phyloP scores from a whole-genome alignment of 2,329 filamentous ascomycete species.

The Rugonectria rugulosa region DNA sequence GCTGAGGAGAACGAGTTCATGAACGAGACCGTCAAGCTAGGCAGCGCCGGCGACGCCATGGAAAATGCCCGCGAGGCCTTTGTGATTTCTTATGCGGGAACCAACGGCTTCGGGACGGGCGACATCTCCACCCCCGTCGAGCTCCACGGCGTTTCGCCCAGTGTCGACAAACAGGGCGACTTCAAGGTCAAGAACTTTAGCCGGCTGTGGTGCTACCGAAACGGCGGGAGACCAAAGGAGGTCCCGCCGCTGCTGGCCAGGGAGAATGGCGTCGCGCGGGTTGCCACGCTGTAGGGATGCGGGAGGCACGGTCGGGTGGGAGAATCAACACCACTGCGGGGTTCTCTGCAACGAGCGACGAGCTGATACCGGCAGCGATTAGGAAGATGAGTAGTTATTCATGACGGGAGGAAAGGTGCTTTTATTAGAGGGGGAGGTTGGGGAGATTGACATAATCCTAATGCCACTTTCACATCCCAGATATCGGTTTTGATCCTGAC shows the following conservation, averaged over 20 bases:
- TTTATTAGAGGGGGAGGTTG: no score
- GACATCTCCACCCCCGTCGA: slow-evolving; percentile 47
- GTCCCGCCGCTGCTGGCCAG: slow-evolving; percentile 45
- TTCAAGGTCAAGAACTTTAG: slow-evolving; percentile 68
- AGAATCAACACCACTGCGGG: background rate
- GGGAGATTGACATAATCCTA: no score
- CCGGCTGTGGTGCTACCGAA: slow-evolving; percentile 68
- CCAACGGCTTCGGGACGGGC: slow-evolving; percentile 46
- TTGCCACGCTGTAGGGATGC: slow-evolving; percentile 47
- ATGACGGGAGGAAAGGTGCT: no score
- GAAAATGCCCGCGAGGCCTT: slow-evolving; percentile 55
- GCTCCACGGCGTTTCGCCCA: slow-evolving; percentile 44
- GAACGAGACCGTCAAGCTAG: slow-evolving; percentile 61
- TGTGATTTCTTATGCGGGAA: slow-evolving; percentile 56
- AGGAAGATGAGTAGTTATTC: no score
- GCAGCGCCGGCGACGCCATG: slow-evolving; percentile 52
- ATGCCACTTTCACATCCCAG: no score
- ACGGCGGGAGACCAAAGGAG: slow-evolving; percentile 62
- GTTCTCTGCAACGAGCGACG: background rate
- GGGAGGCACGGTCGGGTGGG: slow-evolving; percentile 4
- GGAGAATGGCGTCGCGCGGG: slow-evolving; percentile 49
- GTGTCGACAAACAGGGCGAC: slow-evolving; percentile 29
- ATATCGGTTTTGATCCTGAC: no score
- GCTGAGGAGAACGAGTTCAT: slow-evolving; percentile 66
- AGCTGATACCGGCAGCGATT: no score